Base-by-base conservation (phyloP, 805 yeast species). In the Candida loeiensis region DNA sequence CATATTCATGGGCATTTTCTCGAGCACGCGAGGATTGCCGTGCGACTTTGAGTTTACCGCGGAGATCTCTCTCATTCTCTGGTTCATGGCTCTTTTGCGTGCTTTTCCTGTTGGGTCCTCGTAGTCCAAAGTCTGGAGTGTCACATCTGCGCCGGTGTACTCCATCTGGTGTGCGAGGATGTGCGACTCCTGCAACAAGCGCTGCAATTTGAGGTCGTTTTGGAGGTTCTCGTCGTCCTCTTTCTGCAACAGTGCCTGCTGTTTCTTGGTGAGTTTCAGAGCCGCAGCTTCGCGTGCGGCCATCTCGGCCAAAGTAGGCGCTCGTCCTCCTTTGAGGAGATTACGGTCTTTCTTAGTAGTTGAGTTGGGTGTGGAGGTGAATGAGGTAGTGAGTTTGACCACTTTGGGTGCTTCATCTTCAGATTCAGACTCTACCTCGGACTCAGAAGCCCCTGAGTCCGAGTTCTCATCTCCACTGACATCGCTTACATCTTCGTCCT, bases 1-100 rank as follows among this genome's bases (percentile, higher is more conserved):
- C 70, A 88, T 79, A 14, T 76, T 59, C 89, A 93, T 90, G 15
- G 98, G 96, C 78, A 88, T 86, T 37, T 80, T 85, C 49, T 85
- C 93, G 25, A 82, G 59, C 39, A 65, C 76, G 50, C 51, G 55
- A 26, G 63, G 63, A 20, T 56, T 59, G 12, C 73, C 82, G 44
- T 74, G 72, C 0, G 67, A 55, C 5, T 67, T 50, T 0, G 86
- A 71, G 48, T 68, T 66, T 2, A 40, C 39, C 2, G 72, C 53
- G 0, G 73, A 55, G 2, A 79, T 45, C 8, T 65, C 59, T 11
- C 75, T 61, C 41, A 85, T 62, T 41, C 91, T 66, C 30, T 76
- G 72, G 39, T 78, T 78, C 36, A 85, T 56, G 0, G 87, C 78
- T 45, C 84, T 73, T 38, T 74, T 73, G 43, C 91, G 66, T 1